These are phyloP conservation scores for Plasmodium coatneyi DNA, from an alignment of 169 alveolate genomes.

Conservation along the genomic window DNA sequence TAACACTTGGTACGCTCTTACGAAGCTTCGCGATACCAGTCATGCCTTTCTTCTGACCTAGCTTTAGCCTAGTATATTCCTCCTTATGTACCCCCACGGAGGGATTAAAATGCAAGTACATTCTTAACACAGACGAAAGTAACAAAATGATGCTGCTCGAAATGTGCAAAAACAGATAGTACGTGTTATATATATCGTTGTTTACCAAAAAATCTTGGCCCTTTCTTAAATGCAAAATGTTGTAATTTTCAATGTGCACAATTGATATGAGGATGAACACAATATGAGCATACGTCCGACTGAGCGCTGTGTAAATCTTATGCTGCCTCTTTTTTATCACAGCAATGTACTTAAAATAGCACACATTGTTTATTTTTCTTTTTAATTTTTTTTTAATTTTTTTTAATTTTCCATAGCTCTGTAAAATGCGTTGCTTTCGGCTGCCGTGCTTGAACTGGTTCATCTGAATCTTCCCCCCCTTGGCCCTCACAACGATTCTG, in stretches of 20 bases:
- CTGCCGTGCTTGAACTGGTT: not conserved
- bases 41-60: not conserved
- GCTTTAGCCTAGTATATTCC: not conserved
- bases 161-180: slow-evolving; percentile 53
- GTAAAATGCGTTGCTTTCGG: not conserved
- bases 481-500: not conserved
- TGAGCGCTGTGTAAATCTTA: slow-evolving; percentile 44
- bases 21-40: not conserved
- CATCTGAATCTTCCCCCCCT: not conserved
- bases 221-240: slow-evolving; percentile 57
- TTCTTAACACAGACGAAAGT: slow-evolving; percentile 43
- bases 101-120: slow-evolving; percentile 39
- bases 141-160: slow-evolving; percentile 58
- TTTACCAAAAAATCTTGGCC: slow-evolving; percentile 39
- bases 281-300: slow-evolving; percentile 41
- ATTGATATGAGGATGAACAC: slow-evolving; percentile 47
- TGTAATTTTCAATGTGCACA: slow-evolving; percentile 67
- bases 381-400: slow-evolving; percentile 36
- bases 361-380: slow-evolving; percentile 17
- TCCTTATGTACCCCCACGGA: not conserved
- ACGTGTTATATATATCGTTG: slow-evolving; percentile 61
- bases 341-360: slow-evolving; percentile 28
- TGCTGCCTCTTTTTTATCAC: slow-evolving; percentile 17
- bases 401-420: slow-evolving; percentile 47
- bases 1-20: not conserved